Base-by-base conservation (phyloP, 1,284 basidiomycete genomes). In the Tilletiaria anomala region DNA sequence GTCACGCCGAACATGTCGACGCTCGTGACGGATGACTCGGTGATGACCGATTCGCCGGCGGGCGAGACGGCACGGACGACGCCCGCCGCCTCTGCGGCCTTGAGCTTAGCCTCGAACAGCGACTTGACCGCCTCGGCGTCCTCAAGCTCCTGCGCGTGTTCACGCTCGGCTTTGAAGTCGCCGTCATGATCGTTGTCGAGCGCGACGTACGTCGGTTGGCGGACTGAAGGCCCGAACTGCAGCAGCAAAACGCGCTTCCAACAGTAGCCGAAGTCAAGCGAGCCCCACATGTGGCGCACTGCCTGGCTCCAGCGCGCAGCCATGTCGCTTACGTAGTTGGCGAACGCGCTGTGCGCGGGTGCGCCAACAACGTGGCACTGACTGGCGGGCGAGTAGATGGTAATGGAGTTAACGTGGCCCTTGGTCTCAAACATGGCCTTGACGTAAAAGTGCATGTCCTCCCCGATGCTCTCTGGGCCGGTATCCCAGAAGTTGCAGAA, bases 381-480 rank as follows among this genome's bases (percentile, higher is more conserved):
- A 16, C 59, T 62, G 2, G 64, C 64, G 11, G 64, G 62, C 15
- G 61, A 62, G 43, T 64, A 67, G 42, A 67, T 56, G 23, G 64
- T 67, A 33, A 60, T 54, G 17, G 54, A 48, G 29, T 56, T 48
- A 38, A 64, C 50, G 37, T 58, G 53, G n/a, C 62, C 62, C 32
- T 50, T 48, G 22, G 64, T 67, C 19, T 60, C 60, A 44, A 64
- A 60, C 15, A 60, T 47, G 32, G 58, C 61, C 45, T 65, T 67
- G 47, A 54, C 48, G 49, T 50, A 59, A 55, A 64, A 64, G 53
- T 67, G 64, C 56, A 67, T 62, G 51, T 67, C 64, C 45, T 67
- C 64, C 20, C 64, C 64, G 40, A 67, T 65, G 23, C 58, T 54
- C 40, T 58, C 48, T 20, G 58, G 55, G 21, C 64, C 64, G 19